Evolutionary conservation across 179 eudicot species (phyloP), one percentile per base, ranked within the genome.

Genomic region (Patellifolia procumbens): DNA sequence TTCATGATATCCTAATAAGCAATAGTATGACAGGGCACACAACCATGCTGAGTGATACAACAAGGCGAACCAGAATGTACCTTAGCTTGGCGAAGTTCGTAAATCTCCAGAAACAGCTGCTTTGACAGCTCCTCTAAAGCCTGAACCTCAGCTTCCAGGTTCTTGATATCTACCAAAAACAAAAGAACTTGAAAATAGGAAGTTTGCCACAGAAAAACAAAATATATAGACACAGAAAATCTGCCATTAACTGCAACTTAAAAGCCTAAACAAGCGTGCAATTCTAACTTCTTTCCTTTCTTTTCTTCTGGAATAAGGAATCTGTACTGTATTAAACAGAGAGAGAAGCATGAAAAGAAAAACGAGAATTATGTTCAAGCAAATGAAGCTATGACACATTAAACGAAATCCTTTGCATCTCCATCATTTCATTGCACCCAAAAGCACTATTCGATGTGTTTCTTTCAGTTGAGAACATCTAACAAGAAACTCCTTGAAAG

Each of bases 41-140:
- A 49, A 76, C 9, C 28, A 49, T 0, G 75, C 12, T 35, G 15
- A 72, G 72, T 72, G 49, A 62, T 20, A 67, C 32, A 66, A 68
- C 17, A 39, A 77, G 53, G 70, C 42, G 35, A 61, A 49, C 48
- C 56, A 46, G 52, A 66, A 37, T 62, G 42, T 17, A 93, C 99
- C 99, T 95, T 95, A 66, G 99, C 99, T 87, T 95, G 98, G 61
- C 99, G 97, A 77, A 95, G 99, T 87, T 95, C 99, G 75, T 89
- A 95, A 56, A 93, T 90, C 84, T 95, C 99, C 87, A 91, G 76
- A 76, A 95, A 95, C 26, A 95, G 83, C 83, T 91, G 99, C 84
- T 95, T 95, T 55, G 97, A 91, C 64, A 95, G 95, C 86, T 95
- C 97, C 82, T 95, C 97, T 75, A 95, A 71, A 81, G 95, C 95